A percentile compares a stretch with the other conserved stretches of the same genome.
These are phyloP conservation scores for Coemansia aciculifera DNA, from an alignment of 192 early-diverging fungal species.

Conservation along the genomic window DNA sequence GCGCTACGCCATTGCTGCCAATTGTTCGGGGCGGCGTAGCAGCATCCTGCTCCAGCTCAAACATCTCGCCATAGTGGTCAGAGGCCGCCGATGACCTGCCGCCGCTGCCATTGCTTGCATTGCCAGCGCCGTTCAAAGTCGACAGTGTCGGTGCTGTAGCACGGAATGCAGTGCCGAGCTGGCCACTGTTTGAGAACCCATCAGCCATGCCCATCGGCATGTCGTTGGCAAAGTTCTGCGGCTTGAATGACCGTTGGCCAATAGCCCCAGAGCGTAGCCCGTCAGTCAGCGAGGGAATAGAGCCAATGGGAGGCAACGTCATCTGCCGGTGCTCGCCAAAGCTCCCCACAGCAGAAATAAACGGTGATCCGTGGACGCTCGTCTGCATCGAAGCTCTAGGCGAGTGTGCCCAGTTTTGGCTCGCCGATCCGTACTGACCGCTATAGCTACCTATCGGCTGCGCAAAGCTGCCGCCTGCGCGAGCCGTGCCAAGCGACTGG, in stretches of 20 bases:
- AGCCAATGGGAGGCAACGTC: conserved; percentile 7
- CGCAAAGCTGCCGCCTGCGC: conserved; percentile 11
- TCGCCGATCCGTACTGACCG: conserved; percentile 6
- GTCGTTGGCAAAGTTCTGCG: neutral
- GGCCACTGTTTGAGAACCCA: conserved; percentile 1
- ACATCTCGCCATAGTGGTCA: conserved; percentile 44
- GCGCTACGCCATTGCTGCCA: conserved; percentile 19
- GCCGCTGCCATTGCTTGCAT: conserved; percentile 15
- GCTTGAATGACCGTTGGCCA: conserved; percentile 24
- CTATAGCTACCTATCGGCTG: conserved; percentile 20
- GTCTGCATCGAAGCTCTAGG: conserved; percentile 15
- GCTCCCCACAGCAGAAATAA: conserved; percentile 28
- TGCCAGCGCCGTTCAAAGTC: neutral
- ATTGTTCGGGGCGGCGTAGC: conserved; percentile 5
- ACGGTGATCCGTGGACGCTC: conserved; percentile 19
- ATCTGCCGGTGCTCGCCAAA: conserved; percentile 20
- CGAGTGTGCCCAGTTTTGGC: conserved; percentile 24
- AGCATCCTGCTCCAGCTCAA: conserved; percentile 50
- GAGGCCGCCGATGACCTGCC: conserved; percentile 45
- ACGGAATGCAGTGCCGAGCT: conserved; percentile 10
- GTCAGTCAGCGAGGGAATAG: conserved; percentile 14
- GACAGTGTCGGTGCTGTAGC: neutral
- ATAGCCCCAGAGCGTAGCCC: conserved; percentile 28
- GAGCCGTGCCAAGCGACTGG: conserved; percentile 3
- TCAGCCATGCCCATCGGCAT: neutral